Percentiles rank a stretch among this genome's conserved stretches.
Evolutionary conservation across 352 stramenopile species (phyloP).

Genomic region (Lagenidium sp.): DNA sequence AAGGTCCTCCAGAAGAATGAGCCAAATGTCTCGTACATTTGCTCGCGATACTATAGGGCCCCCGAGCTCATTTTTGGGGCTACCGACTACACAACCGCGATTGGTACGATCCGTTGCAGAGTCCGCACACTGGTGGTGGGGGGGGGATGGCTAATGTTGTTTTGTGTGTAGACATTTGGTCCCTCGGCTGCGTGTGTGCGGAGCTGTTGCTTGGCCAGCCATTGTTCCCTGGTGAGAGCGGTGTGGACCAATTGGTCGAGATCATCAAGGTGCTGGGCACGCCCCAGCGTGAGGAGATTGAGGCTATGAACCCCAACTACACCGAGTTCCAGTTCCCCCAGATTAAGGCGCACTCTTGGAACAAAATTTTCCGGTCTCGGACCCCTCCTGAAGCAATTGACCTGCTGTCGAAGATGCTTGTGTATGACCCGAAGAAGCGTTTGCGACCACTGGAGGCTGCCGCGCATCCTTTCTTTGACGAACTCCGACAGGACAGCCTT

Average conservation of each 20-base stretch:
- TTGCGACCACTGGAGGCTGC: slow-evolving; percentile 67
- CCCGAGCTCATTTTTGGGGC: slow-evolving; percentile 99
- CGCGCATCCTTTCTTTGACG: slow-evolving; percentile 98
- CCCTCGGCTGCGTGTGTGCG: slow-evolving; percentile 95
- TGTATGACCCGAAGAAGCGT: slow-evolving; percentile 93
- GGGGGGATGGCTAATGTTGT: slow-evolving; percentile 26
- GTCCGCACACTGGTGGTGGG: not conserved
- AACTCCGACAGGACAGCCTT: slow-evolving; percentile 85
- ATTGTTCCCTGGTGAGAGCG: slow-evolving; percentile 98
- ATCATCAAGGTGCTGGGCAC: slow-evolving; percentile 99
- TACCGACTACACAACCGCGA: slow-evolving; percentile 99
- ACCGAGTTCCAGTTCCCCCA: slow-evolving; percentile 99
- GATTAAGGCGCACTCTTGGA: slow-evolving; percentile 98
- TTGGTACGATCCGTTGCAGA: slow-evolving; percentile 41
- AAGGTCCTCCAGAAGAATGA: slow-evolving; percentile 95
- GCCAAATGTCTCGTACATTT: slow-evolving; percentile 99
- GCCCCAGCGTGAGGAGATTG: slow-evolving; percentile 97
- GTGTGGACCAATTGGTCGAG: slow-evolving; percentile 99
- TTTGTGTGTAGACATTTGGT: slow-evolving; percentile 89
- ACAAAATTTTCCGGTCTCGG: slow-evolving; percentile 94
- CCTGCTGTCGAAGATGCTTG: slow-evolving; percentile 95
- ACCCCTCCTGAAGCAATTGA: slow-evolving; percentile 96
- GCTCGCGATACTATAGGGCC: slow-evolving; percentile 97
- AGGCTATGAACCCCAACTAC: slow-evolving; percentile 99
- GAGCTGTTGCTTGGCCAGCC: slow-evolving; percentile 97